Evolutionary conservation across 805 yeast genomes (phyloP).

Genomic region (Kregervanrija fluxuum): DNA sequence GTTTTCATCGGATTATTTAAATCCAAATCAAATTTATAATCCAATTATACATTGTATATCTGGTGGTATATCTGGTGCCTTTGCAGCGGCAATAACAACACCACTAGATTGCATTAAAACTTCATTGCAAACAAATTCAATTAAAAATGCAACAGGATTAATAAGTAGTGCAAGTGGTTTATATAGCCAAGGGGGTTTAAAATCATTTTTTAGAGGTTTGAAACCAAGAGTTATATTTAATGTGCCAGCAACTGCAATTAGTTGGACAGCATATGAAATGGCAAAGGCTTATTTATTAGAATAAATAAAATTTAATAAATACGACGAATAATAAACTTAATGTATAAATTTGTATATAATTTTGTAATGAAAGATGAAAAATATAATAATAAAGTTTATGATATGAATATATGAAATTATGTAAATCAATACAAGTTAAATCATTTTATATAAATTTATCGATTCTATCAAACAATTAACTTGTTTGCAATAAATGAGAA

Average conservation of each 20-base stretch:
- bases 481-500: constrained; percentile 63
- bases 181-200: constrained; percentile 48
- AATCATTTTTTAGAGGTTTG: constrained; percentile 76
- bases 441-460: neutral
- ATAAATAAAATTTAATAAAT: neutral
- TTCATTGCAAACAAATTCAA: constrained; percentile 74
- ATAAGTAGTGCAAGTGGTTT: constrained; percentile 64
- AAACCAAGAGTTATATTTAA: constrained; percentile 87
- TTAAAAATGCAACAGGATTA: constrained; percentile 57
- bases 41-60: constrained; percentile 88
- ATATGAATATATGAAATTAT: neutral
- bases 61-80: constrained; percentile 92
- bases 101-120: constrained; percentile 95
- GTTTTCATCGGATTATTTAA: constrained; percentile 65
- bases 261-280: constrained; percentile 98
- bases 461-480: constrained; percentile 23
- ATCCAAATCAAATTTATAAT: constrained; percentile 73
- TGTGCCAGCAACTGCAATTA: constrained; percentile 93
- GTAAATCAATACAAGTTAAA: too few relatives aligned
- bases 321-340: neutral
- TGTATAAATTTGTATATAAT: neutral
- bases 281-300: constrained; percentile 64
- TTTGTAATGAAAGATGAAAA: constrained; percentile 1
- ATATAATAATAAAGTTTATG: neutral
- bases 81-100: constrained; percentile 90